Percentiles rank a stretch among this genome's conserved stretches.
Conservation (phyloP, 257 asterid species). For the Solanum pinnatisectum region DNA sequence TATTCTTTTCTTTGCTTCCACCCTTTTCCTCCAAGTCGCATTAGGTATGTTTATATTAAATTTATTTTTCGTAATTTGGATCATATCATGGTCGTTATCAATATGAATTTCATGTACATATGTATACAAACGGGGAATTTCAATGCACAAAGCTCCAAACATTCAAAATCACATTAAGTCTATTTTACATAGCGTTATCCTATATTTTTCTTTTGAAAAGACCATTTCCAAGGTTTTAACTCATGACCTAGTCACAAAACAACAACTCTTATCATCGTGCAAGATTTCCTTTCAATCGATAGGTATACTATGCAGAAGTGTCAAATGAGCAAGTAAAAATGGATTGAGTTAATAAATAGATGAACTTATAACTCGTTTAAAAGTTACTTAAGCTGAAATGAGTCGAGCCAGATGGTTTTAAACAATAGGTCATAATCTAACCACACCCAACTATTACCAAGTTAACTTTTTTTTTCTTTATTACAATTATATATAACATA, state of each 20-base stretch:
- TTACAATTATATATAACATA: background rate
- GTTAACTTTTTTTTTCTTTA: background rate
- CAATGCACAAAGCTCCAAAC: background rate
- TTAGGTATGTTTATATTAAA: constrained; percentile 22
- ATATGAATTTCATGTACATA: background rate
- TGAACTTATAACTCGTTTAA: background rate
- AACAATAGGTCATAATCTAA: background rate
- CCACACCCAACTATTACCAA: background rate
- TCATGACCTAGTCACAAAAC: background rate
- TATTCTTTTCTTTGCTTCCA: constrained; percentile 40
- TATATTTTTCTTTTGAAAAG: background rate
- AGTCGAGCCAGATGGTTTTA: fast-evolving
- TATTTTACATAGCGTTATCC: background rate
- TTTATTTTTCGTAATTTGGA: background rate
- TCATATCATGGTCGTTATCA: background rate
- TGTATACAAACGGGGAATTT: background rate
- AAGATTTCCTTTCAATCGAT: background rate
- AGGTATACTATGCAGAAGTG: background rate
- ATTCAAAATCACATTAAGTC: background rate
- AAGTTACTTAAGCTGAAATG: background rate
- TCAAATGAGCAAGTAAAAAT: background rate
- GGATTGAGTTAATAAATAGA: fast-evolving
- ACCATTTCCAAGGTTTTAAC: background rate
- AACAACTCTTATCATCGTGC: background rate
- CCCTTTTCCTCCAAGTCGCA: constrained; percentile 28